These are phyloP conservation scores for Grigorovia transvaalensis DNA, from an alignment of 805 yeast genomes.

Conservation along the genomic window DNA sequence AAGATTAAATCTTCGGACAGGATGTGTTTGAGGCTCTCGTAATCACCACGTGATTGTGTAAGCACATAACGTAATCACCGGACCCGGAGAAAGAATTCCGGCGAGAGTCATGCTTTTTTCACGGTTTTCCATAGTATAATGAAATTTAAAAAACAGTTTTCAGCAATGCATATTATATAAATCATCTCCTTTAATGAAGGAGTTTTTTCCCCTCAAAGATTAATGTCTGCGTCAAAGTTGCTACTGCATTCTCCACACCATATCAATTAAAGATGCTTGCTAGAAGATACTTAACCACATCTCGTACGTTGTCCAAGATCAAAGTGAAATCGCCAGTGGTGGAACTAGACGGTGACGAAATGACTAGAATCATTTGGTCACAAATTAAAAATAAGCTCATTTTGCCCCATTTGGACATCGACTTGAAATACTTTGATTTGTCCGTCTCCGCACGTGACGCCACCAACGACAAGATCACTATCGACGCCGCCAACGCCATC, in stretches of 20 bases:
- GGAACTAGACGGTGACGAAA: conserved; percentile 77
- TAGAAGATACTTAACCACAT: conserved; percentile 21
- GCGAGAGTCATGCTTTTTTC: background rate
- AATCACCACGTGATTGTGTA: no score
- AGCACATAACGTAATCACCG: background rate
- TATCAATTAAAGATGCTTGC: background rate
- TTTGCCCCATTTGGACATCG: conserved; percentile 60
- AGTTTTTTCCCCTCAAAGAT: no score
- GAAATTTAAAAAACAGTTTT: no score
- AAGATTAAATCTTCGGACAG: no score
- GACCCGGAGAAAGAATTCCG: background rate
- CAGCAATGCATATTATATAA: background rate
- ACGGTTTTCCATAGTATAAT: no score
- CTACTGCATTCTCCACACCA: no score
- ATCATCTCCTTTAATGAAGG: no score
- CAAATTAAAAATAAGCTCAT: conserved; percentile 59
- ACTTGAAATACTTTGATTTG: conserved; percentile 66
- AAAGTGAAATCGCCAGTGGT: conserved; percentile 66
- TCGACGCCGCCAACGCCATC: conserved; percentile 70
- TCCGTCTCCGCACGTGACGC: conserved; percentile 58
- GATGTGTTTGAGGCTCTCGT: no score
- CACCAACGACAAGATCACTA: conserved; percentile 64
- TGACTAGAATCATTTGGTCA: conserved; percentile 79
- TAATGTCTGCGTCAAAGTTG: no score
- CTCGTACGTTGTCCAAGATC: conserved; percentile 38